phyloP scores from a whole-genome alignment of 495 filamentous ascomycete species.

The Podospora sp. region DNA sequence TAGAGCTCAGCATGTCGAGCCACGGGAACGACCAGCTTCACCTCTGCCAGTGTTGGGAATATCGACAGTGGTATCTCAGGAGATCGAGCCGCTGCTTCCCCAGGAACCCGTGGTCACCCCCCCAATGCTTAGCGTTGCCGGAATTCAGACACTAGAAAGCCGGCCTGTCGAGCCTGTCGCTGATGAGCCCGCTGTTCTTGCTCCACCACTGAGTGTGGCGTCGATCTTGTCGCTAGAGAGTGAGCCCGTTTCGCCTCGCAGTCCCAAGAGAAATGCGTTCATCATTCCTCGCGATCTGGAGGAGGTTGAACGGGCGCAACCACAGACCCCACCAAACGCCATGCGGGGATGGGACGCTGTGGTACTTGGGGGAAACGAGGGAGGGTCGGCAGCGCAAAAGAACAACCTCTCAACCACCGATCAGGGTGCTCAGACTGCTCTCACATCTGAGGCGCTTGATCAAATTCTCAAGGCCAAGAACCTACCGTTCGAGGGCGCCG shows the following conservation, averaged over 20 bases:
- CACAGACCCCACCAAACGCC: conserved; percentile 37
- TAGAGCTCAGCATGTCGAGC: conserved; percentile 24
- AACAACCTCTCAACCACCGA: conserved; percentile 53
- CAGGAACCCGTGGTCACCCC: conserved; percentile 3
- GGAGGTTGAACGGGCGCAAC: conserved; percentile 20
- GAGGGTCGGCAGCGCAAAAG: conserved; percentile 40
- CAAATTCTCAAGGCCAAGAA: conserved; percentile 56
- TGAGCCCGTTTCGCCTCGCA: conserved; percentile 51
- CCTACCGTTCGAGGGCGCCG: conserved; percentile 35
- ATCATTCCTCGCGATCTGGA: conserved; percentile 49
- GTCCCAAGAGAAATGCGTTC: conserved; percentile 51
- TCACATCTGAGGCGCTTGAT: conserved; percentile 74
- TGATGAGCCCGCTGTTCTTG: conserved; percentile 9
- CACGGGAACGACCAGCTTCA: conserved; percentile 9
- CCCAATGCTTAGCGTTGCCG: conserved; percentile 11
- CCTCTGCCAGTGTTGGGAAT: conserved; percentile 25
- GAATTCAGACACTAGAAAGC: conserved; percentile 8
- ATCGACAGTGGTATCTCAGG: conserved; percentile 34
- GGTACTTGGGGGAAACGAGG: conserved; percentile 46
- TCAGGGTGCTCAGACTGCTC: conserved; percentile 71
- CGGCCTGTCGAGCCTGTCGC: conserved; percentile 19
- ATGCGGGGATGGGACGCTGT: conserved; percentile 50
- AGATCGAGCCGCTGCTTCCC: conserved; percentile 53
- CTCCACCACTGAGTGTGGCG: conserved; percentile 47
- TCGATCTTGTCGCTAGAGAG: conserved; percentile 52